These are phyloP conservation scores for Panaeolus cyanescens DNA, from an alignment of 768 basidiomycete genomes.

Conservation along the genomic window DNA sequence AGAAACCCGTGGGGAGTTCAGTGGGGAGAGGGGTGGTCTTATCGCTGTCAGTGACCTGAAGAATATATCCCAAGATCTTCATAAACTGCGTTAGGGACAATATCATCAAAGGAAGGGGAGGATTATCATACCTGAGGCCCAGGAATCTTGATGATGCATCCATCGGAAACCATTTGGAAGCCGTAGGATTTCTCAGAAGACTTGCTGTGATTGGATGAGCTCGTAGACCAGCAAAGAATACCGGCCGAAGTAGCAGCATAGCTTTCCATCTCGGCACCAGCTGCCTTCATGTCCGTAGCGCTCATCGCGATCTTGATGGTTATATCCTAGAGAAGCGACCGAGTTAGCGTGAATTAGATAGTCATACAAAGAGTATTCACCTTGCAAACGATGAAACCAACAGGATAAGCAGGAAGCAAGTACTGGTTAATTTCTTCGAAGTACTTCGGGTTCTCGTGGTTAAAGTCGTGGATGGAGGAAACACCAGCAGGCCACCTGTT, in stretches of 20 bases:
- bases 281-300: not conserved
- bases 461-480: not conserved
- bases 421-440: slow-evolving; percentile 3
- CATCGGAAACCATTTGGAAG: slow-evolving; percentile 1
- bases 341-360: no score
- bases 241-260: not conserved
- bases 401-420: slow-evolving; percentile 5
- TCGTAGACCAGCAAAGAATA: slow-evolving; percentile 6
- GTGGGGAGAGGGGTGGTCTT: not conserved
- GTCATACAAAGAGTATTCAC: not conserved
- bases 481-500: not conserved
- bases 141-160: slow-evolving; percentile 6
- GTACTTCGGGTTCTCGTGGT: not conserved
- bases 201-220: slow-evolving; percentile 1
- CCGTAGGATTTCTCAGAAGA: slow-evolving; percentile 4
- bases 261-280: not conserved
- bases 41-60: slow-evolving; percentile 7
- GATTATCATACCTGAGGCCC: slow-evolving; percentile 5
- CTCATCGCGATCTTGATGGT: slow-evolving; percentile 6
- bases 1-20: slow-evolving; percentile 3
- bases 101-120: not conserved
- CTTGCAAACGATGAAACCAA: slow-evolving; percentile 9
- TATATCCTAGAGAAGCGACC: not conserved
- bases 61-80: slow-evolving; percentile 7
- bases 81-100: not conserved